phyloP scores from a whole-genome alignment of 2,329 filamentous ascomycete genomes.

The Achaetomium macrosporum region DNA sequence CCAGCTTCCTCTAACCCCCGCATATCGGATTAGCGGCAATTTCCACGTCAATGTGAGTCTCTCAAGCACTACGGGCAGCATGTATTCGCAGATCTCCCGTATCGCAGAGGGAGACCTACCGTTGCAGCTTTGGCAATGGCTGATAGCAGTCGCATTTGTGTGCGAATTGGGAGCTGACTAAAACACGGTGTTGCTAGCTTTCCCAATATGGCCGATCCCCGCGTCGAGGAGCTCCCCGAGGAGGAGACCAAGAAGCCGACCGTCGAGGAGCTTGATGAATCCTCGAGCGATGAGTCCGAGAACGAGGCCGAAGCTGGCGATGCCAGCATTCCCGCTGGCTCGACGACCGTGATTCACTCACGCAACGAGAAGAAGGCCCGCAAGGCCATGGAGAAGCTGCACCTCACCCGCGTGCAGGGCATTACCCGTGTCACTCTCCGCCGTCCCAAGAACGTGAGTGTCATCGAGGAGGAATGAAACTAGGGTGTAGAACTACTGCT shows the following conservation, averaged over 20 bases:
- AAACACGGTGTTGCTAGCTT: slow-evolving; percentile 23
- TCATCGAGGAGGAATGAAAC: neutral
- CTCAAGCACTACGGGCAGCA: neutral
- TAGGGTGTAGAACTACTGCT: neutral
- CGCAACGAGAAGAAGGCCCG: slow-evolving; percentile 99
- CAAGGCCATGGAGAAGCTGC: slow-evolving; percentile 98
- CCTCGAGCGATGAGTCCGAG: slow-evolving; percentile 68
- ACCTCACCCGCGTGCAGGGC: slow-evolving; percentile 90
- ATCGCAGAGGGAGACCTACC: neutral
- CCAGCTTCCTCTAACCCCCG: slow-evolving; percentile 22
- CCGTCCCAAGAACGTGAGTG: slow-evolving; percentile 96
- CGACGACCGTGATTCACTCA: slow-evolving; percentile 87
- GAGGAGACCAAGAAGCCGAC: slow-evolving; percentile 79
- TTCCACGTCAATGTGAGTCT: slow-evolving; percentile 25
- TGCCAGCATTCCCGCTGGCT: slow-evolving; percentile 65
- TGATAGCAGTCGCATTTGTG: slow-evolving; percentile 8
- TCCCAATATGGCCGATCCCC: slow-evolving; percentile 85
- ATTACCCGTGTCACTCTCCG: slow-evolving; percentile 98
- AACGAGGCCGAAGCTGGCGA: slow-evolving; percentile 72
- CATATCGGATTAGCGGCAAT: slow-evolving; percentile 23
- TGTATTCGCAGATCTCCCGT: neutral
- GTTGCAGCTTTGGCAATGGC: slow-evolving; percentile 7
- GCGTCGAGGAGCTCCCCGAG: slow-evolving; percentile 95
- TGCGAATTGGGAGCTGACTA: slow-evolving; percentile 25
- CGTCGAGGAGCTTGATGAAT: slow-evolving; percentile 66